Base-by-base conservation (phyloP, 192 early-diverging fungal species). In the Rhizophlyctis rosea region DNA sequence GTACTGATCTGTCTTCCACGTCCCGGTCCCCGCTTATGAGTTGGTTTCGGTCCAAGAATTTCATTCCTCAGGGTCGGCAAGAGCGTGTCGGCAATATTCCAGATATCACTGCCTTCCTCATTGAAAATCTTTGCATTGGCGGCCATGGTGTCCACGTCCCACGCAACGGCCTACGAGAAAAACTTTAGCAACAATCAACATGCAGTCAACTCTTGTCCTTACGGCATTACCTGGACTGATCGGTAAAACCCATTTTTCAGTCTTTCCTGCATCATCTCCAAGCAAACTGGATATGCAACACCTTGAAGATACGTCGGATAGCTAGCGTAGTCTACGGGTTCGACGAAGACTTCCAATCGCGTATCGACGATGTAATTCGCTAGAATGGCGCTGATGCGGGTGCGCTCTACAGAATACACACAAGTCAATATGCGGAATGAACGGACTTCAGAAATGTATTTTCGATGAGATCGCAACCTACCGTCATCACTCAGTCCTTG, bases 271-370 rank as follows among this genome's bases (percentile, higher is more conserved):
- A 75, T 70, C 18, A 66, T 9, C 1, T 56, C 23, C 4, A 75
- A 34, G 36, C 35, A 75, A 30, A 69, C 51, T 1, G 73, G 73
- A 47, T 69, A 69, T n/a, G 64, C 48, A 14, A 68, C 48, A 13
- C 50, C 28, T 9, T 3, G 21, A 24, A 75, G 49, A 50, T 75
- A 75, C 0, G 59, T 48, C 33, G 73, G 73, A 47, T 60, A 69
- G 3, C 4, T 18, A 3, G 52, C 54, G 50, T 70, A 75, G 11
- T 47, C 50, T 1, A 70, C 57, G 24, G 18, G 54, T 11, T 58
- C 1, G 14, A 62, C 18, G 44, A 75, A 75, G 5, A 60, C 27
- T 14, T 34, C 68, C 34, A 75, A 24, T 9, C 54, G 25, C 1
- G 28, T 36, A 2, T 54, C 34, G n/a, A 4, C 23, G 1, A 30